These are phyloP conservation scores for Takashimella koratensis DNA, from an alignment of 1,284 basidiomycete species.

Conservation along the genomic window DNA sequence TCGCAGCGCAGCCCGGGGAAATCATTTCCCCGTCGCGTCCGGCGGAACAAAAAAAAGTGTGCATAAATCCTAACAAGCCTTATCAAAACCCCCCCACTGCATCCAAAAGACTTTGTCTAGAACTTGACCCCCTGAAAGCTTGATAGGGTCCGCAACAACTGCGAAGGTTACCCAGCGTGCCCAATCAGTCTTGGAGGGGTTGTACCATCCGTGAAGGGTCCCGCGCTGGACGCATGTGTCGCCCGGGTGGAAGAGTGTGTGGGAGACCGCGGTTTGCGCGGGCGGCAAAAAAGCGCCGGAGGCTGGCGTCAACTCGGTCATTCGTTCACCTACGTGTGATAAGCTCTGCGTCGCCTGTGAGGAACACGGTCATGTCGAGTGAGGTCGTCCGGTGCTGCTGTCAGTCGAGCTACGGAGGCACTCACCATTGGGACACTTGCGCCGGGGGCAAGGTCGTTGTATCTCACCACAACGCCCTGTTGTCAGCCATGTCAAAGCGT, in stretches of 20 bases:
- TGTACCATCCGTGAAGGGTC: neutral
- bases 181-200: neutral
- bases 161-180: neutral
- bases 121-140: neutral
- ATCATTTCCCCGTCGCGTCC: neutral
- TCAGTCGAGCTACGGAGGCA: neutral
- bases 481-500: neutral
- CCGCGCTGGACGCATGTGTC: neutral
- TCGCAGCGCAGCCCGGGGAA: too few species aligned
- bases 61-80: too few species aligned
- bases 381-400: neutral
- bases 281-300: neutral
- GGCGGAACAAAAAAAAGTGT: neutral
- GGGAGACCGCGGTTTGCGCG: neutral
- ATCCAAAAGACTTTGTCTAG: neutral
- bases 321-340: neutral
- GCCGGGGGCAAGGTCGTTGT: neutral
- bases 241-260: neutral
- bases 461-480: neutral
- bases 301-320: neutral
- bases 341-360: neutral
- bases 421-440: neutral
- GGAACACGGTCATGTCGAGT: neutral
- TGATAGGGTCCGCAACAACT: neutral
- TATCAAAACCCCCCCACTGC: neutral